Conservation (phyloP, 805 yeast species). For the Lachancea quebecensis region DNA sequence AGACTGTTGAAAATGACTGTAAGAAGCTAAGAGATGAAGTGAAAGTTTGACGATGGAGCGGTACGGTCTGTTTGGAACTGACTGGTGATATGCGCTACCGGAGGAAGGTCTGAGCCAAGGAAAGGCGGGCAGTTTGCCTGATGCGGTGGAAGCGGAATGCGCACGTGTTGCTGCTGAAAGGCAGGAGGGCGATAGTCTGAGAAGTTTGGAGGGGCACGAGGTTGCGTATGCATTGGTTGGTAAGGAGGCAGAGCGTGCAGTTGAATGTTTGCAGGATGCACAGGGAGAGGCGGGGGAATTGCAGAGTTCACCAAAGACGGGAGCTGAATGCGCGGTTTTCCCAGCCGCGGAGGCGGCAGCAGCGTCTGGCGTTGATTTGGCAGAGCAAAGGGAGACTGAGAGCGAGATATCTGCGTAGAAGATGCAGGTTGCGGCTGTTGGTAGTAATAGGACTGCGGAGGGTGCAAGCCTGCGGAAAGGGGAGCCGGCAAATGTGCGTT, state of each 20-base stretch:
- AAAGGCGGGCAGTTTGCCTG: background rate
- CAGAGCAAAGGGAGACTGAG: background rate
- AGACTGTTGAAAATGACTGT: background rate
- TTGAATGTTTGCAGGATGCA: background rate
- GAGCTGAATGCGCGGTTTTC: background rate
- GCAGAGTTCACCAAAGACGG: background rate
- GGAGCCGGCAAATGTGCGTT: background rate
- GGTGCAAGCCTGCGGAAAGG: background rate
- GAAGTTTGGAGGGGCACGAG: slow-evolving; percentile 12
- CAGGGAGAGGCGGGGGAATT: background rate
- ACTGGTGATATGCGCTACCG: background rate
- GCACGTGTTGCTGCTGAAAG: no score
- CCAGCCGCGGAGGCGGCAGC: background rate
- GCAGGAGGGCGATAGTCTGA: background rate
- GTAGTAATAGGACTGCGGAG: background rate
- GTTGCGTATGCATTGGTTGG: slow-evolving; percentile 20
- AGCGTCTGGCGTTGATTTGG: background rate
- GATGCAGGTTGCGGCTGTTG: background rate
- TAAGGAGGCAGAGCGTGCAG: slow-evolving; percentile 32
- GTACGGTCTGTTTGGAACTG: background rate
- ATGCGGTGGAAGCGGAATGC: background rate
- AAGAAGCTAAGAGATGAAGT: background rate
- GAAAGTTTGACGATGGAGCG: background rate
- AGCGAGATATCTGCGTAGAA: background rate
- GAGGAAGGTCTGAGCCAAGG: background rate